These are phyloP conservation scores for Pterocarpus macrocarpus DNA, from an alignment of 306 rosid genomes.

Conservation along the genomic window DNA sequence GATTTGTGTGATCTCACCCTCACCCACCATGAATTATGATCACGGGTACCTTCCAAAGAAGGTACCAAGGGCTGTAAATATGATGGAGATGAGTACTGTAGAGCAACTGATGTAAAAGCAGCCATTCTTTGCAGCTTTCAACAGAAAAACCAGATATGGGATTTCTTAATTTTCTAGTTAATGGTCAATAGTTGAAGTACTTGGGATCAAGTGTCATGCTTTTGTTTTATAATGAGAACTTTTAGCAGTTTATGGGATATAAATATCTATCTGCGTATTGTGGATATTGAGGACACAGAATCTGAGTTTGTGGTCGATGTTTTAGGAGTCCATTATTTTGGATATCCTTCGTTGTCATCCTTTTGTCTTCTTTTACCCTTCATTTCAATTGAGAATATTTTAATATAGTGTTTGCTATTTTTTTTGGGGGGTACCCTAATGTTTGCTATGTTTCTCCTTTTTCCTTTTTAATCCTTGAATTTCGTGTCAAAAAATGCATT, in stretches of 20 bases:
- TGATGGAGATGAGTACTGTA: slow-evolving; percentile 61
- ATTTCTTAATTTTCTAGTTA: neutral
- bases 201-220: slow-evolving; percentile 10
- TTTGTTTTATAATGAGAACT: slow-evolving; percentile 31
- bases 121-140: slow-evolving; percentile 60
- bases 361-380: slow-evolving; percentile 18
- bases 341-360: slow-evolving; percentile 59
- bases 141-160: slow-evolving; percentile 40
- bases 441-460: no score
- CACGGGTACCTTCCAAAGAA: slow-evolving; percentile 56
- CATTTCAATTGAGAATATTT: neutral
- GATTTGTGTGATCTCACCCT: slow-evolving; percentile 54
- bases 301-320: slow-evolving; percentile 79
- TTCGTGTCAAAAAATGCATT: no score
- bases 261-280: slow-evolving; percentile 26
- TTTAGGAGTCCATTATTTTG: slow-evolving; percentile 31
- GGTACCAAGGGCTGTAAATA: slow-evolving; percentile 59
- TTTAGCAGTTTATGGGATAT: slow-evolving; percentile 13
- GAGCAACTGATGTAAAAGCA: slow-evolving; percentile 63
- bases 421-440: neutral
- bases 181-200: slow-evolving; percentile 40
- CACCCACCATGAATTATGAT: slow-evolving; percentile 53
- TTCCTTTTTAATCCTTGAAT: no score
- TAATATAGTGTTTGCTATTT: neutral
- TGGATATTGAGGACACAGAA: slow-evolving; percentile 64